Base-by-base conservation (phyloP, 306 rosid genomes). In the Elaeagnus macrophylla region DNA sequence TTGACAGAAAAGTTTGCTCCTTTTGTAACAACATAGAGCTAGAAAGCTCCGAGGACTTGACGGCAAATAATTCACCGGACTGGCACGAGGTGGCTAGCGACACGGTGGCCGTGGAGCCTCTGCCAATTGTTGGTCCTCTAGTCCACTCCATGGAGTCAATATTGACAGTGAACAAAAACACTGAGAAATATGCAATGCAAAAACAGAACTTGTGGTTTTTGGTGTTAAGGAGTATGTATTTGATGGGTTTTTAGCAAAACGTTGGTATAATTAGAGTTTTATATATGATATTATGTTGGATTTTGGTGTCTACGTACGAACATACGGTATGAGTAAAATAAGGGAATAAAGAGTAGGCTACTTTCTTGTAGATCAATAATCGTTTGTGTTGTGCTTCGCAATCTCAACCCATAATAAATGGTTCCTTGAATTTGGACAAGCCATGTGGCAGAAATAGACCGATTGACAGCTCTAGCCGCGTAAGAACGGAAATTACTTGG, bases 41-140 rank as follows among this genome's bases (percentile, higher is more conserved):
- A 19, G 70, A 59, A 45, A 73, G 77, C 35, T 63, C 70, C 8
- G 72, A 11, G 5, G 85, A 62, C 57, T 80, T 80, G 10, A 80
- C 82, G 0, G 79, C 82, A 9, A 76, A 70, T 0, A 25, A 18
- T 38, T 72, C 70, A 0, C 75, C 62, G 1, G 85, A 62, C 6
- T 32, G 9, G 45, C 1, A 0, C 20, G 45, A 2, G 7, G 77
- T 15, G 37, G 77, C 85, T 0, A 73, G 37, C 1, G 71, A 70
- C 57, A 80, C 79, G 0, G 70, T 57, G 59, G 82, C 79, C 1
- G 77, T 66, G 37, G 85, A 61, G 49, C 85, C 85, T 8, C 77
- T 76, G 75, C 85, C 85, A 5, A 80, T 44, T 6, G 53, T 48
- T 3, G 68, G 62, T 32, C 82, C 85, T 57, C 82, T 70, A 0